These are phyloP conservation scores for Fraxinus sp. DNA, from an alignment of 305 asterid species.

Conservation along the genomic window DNA sequence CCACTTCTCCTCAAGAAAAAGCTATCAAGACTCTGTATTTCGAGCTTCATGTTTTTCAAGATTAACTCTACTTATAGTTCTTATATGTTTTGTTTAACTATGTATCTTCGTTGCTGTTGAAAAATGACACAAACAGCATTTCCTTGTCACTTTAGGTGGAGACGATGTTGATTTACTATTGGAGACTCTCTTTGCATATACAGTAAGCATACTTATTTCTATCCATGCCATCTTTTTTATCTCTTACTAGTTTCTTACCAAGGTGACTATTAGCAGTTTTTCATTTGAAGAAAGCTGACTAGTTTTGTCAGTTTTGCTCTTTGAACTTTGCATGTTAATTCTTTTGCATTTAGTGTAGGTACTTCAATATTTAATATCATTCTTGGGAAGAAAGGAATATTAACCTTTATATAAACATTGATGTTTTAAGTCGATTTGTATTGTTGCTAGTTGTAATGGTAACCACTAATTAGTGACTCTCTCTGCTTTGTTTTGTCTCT, in stretches of 20 bases:
- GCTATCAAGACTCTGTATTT: constrained; percentile 1
- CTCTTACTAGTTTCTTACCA: not conserved
- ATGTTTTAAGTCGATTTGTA: not conserved
- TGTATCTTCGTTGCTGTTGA: constrained; percentile 10
- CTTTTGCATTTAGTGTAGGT: not conserved
- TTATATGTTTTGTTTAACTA: not conserved
- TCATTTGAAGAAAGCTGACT: not conserved
- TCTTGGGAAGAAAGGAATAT: not conserved
- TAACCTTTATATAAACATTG: not conserved
- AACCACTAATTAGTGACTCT: not conserved
- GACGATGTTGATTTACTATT: constrained; percentile 61
- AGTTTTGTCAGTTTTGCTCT: not conserved
- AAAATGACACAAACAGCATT: constrained; percentile 21
- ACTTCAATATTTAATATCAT: constrained; percentile 3
- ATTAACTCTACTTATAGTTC: not conserved
- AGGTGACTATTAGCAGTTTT: constrained; percentile 5
- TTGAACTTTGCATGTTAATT: constrained; percentile 6
- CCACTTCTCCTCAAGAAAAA: not conserved
- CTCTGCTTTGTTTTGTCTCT: not conserved
- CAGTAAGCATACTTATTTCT: constrained; percentile 52
- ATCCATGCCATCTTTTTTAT: not conserved
- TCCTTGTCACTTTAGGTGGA: constrained; percentile 59
- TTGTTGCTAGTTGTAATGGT: not conserved
- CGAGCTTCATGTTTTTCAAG: constrained; percentile 2
- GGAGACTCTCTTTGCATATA: constrained; percentile 68